phyloP scores from a whole-genome alignment of 2,329 filamentous ascomycete species.

The Arthrobotrys megalospora region DNA sequence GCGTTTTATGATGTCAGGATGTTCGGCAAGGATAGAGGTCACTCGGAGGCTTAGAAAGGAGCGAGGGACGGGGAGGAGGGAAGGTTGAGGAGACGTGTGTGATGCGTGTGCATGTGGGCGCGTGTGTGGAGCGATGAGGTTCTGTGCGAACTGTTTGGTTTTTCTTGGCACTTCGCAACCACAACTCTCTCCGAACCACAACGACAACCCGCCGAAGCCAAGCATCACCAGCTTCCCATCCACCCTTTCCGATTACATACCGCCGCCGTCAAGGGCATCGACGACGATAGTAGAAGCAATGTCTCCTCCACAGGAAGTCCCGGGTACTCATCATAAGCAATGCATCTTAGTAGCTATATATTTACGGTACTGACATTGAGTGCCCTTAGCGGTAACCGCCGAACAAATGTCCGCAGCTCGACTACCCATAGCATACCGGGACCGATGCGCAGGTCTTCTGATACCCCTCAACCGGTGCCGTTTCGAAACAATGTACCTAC shows the following conservation, averaged over 20 bases:
- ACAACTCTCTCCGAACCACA: background rate
- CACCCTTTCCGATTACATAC: conserved; percentile 2
- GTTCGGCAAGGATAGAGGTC: background rate
- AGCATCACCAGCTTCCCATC: conserved; percentile 8
- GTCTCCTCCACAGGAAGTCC: conserved; percentile 41
- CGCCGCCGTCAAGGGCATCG: conserved; percentile 11
- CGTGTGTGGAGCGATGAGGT: conserved; percentile 45
- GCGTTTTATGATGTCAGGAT: background rate
- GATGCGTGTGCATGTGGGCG: conserved; percentile 60
- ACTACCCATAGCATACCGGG: conserved; percentile 83
- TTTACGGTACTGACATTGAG: conserved; percentile 12
- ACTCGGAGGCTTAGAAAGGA: background rate
- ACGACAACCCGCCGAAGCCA: conserved; percentile 14
- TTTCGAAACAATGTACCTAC: conserved; percentile 89
- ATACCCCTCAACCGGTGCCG: conserved; percentile 98
- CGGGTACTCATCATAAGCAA: conserved; percentile 13
- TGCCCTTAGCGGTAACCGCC: conserved; percentile 25
- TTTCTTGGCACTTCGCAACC: conserved; percentile 26
- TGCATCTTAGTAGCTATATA: background rate
- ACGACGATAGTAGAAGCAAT: conserved; percentile 23
- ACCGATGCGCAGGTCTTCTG: conserved; percentile 93
- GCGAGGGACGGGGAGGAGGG: background rate
- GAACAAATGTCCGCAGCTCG: conserved; percentile 56
- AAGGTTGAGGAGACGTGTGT: conserved; percentile 13
- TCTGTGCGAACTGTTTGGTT: conserved; percentile 10